phyloP scores from a whole-genome alignment of 768 basidiomycete genomes.

The Gautieria morchelliformis region DNA sequence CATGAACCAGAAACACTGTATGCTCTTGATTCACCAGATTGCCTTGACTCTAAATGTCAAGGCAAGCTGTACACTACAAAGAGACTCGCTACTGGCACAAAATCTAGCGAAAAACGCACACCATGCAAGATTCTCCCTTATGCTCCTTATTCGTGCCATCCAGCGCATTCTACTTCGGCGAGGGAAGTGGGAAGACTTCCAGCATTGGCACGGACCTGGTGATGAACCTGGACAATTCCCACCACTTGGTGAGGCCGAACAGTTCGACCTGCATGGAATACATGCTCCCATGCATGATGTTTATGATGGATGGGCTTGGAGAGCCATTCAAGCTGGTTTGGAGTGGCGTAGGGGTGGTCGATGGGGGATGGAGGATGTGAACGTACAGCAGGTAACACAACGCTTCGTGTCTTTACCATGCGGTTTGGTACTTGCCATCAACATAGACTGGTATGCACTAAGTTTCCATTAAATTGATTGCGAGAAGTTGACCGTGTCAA shows the following conservation, averaged over 20 bases:
- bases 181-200: constrained; percentile 18
- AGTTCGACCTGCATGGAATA: constrained; percentile 7
- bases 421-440: constrained; percentile 16
- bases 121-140: constrained; percentile 16
- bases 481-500: constrained; percentile 17
- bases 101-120: constrained; percentile 12
- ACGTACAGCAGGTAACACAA: no score
- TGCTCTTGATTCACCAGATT: not conserved
- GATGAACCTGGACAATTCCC: constrained; percentile 13
- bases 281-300: constrained; percentile 15
- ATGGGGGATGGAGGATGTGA: constrained; percentile 16
- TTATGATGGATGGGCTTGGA: constrained; percentile 21
- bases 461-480: not conserved
- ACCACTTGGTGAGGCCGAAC: constrained; percentile 8
- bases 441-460: constrained; percentile 17
- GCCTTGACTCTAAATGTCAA: constrained; percentile 11
- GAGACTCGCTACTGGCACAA: constrained; percentile 7
- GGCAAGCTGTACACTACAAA: not conserved
- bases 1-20: constrained; percentile 12
- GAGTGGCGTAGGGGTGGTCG: constrained; percentile 9
- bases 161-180: constrained; percentile 13
- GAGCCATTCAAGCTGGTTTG: constrained; percentile 16
- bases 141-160: constrained; percentile 12
- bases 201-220: constrained; percentile 15
- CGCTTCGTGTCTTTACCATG: not conserved